Base-by-base conservation (phyloP, 768 basidiomycete genomes). In the Mycena latifolia region DNA sequence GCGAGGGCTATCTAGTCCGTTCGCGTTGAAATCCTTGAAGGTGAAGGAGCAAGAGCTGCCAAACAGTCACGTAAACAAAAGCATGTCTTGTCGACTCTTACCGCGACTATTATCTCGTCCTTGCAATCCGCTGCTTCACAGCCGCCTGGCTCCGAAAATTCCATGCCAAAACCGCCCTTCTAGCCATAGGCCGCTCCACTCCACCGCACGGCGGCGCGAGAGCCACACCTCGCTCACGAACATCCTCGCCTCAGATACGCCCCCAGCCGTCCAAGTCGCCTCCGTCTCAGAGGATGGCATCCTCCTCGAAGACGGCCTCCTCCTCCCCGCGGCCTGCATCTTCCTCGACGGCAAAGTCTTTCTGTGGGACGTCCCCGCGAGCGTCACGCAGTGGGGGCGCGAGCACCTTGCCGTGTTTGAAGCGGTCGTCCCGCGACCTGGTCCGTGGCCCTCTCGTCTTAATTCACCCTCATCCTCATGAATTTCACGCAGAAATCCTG, bases 291-390 rank as follows among this genome's bases (percentile, higher is more conserved):
- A 82, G 0, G 77, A 81, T 1, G 94, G 92, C 25, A 89, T 95
- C 45, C 84, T 86, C 46, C 86, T 95, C 7, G 81, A 80, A n/a
- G 93, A 94, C 74, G 95, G 95, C 5, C 85, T 96, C 25, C 73
- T 93, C 20, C 76, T 98, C 2, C 88, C 90, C 0, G 89, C 89
- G 0, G 87, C 95, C 0, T 92, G 90, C 70, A 86, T 99, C 29
- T 92, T 99, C 67, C 76, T 96, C 10, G 92, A 94, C 61, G 95
- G 94, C 3, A 88, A 92, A 48, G 92, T 95, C 0, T 91, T 96
- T 57, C 76, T 98, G 41, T 99, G 97, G 97, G 90, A 98, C 74
- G 92, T 93, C 2, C 90, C 92, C 8, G 77, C 81, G 2, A 82
- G 76, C 6, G 73, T 83, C 2, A 93, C 92, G 89, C 72, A 76